Conservation (phyloP, 1,139 yeast species). For the Sugiyamaella castrensis region DNA sequence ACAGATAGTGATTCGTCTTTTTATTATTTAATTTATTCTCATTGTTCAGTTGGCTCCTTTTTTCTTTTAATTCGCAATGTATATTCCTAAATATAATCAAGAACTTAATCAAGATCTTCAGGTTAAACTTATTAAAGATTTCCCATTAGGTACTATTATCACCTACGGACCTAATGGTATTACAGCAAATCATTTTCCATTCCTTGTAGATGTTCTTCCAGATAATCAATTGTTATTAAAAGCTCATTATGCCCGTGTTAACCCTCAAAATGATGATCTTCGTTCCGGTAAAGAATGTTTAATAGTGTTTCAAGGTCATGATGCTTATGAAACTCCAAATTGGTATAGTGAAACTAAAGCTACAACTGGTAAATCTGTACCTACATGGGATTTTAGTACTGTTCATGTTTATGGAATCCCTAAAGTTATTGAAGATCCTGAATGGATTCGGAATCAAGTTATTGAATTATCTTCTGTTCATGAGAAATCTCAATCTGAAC, state of each 20-base stretch:
- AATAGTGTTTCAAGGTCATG: conserved; percentile 53
- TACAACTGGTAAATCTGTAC: conserved; percentile 60
- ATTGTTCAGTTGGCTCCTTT: too few relatives aligned
- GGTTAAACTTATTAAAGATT: conserved; percentile 44
- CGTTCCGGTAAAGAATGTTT: conserved; percentile 40
- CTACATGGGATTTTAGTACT: conserved; percentile 69
- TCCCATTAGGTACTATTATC: conserved; percentile 54
- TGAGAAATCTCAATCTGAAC: conserved; percentile 42
- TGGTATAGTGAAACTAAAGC: conserved; percentile 56
- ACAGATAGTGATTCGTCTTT: too few relatives aligned
- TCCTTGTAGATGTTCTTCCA: conserved; percentile 40
- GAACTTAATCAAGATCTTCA: conserved; percentile 42
- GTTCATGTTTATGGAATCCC: conserved; percentile 60
- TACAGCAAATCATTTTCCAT: conserved; percentile 59
- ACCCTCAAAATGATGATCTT: conserved; percentile 52
- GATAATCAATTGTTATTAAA: conserved; percentile 45
- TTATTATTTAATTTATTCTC: too few relatives aligned
- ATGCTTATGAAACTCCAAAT: conserved; percentile 58
- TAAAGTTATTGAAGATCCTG: conserved; percentile 40
- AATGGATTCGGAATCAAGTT: conserved; percentile 50
- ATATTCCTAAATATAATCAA: conserved; percentile 32
- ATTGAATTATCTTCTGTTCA: conserved; percentile 48
- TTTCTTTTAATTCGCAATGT: conserved; percentile 19
- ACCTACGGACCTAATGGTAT: conserved; percentile 37
- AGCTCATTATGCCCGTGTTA: conserved; percentile 57